phyloP scores from a whole-genome alignment of 495 filamentous ascomycete genomes.

The Xanthoparmelia taractica region DNA sequence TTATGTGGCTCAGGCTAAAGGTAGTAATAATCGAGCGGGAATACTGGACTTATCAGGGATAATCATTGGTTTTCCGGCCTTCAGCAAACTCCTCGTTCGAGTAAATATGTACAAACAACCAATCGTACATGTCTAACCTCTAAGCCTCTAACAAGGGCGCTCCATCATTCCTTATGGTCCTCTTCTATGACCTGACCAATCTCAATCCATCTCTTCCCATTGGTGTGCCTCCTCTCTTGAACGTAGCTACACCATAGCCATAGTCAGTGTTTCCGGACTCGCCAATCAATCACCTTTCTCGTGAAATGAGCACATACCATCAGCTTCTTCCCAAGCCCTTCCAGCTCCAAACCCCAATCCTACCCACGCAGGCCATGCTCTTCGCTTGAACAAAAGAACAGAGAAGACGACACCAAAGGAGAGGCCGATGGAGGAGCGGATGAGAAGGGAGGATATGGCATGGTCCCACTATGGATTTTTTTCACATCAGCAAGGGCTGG shows the following conservation, averaged over 20 bases:
- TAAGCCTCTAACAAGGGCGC: not conserved
- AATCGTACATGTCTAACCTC: not conserved
- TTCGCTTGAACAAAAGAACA: conserved; percentile 92
- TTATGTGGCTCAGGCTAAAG: not conserved
- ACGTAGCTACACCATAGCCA: conserved; percentile 17
- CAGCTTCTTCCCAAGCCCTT: conserved; percentile 83
- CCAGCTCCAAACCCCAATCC: conserved; percentile 93
- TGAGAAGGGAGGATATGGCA: conserved; percentile 90
- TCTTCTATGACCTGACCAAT: conserved; percentile 20
- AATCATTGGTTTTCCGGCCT: not conserved
- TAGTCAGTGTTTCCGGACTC: conserved; percentile 5
- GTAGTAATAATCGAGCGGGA: not conserved
- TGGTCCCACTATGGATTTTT: conserved; percentile 82
- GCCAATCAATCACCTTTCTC: not conserved
- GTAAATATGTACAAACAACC: not conserved
- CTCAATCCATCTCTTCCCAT: conserved; percentile 24
- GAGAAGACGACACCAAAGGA: conserved; percentile 97
- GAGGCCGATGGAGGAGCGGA: conserved; percentile 88
- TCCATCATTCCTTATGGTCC: not conserved
- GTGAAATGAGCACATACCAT: conserved; percentile 34
- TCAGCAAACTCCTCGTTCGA: not conserved
- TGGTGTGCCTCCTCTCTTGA: conserved; percentile 21
- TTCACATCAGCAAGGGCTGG: not conserved
- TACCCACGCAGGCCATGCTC: conserved; percentile 90
- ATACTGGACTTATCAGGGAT: not conserved